Percentiles rank a stretch among this genome's conserved stretches.
Conservation (phyloP, 257 asterid genomes). For the Ballota nigra region DNA sequence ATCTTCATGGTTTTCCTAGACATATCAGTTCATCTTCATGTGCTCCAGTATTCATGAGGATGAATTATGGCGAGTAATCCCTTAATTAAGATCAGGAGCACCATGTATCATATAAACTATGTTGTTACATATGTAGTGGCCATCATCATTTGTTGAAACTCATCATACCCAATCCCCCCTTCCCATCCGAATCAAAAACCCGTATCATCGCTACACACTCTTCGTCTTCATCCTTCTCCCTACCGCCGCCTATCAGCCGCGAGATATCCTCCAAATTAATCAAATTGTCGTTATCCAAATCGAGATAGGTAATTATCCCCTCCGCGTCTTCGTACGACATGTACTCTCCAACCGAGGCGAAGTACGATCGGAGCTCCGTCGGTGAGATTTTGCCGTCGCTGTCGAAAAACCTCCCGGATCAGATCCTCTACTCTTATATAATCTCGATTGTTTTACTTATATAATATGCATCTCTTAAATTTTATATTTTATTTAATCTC, state of each 20-base stretch:
- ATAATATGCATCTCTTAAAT: no score
- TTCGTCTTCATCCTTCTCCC: slow-evolving; percentile 49
- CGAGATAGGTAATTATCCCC: slow-evolving; percentile 36
- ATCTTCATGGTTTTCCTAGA: no score
- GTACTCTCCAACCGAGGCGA: slow-evolving; percentile 49
- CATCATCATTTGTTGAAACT: slow-evolving; percentile 57
- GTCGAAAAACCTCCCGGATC: slow-evolving; percentile 46
- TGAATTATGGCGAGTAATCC: no score
- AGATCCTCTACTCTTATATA: slow-evolving; percentile 47
- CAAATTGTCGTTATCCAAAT: slow-evolving; percentile 41
- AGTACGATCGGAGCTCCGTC: slow-evolving; percentile 39
- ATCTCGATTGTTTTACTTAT: no score
- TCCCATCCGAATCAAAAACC: slow-evolving; percentile 54
- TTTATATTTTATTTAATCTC: no score
- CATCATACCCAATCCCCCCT: slow-evolving; percentile 55
- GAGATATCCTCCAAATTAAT: slow-evolving; percentile 44
- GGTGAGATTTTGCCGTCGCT: slow-evolving; percentile 56
- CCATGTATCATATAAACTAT: no score
- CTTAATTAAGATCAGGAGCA: no score
- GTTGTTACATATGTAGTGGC: no score
- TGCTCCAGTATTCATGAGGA: no score
- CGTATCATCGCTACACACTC: slow-evolving; percentile 57
- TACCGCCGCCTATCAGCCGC: slow-evolving; percentile 34
- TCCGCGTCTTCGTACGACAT: slow-evolving; percentile 57
- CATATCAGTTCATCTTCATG: no score